A percentile compares a stretch with the other conserved stretches of the same genome.
Evolutionary conservation across 2,329 filamentous ascomycete genomes (phyloP).

Genomic region (Aspergillus sp.): DNA sequence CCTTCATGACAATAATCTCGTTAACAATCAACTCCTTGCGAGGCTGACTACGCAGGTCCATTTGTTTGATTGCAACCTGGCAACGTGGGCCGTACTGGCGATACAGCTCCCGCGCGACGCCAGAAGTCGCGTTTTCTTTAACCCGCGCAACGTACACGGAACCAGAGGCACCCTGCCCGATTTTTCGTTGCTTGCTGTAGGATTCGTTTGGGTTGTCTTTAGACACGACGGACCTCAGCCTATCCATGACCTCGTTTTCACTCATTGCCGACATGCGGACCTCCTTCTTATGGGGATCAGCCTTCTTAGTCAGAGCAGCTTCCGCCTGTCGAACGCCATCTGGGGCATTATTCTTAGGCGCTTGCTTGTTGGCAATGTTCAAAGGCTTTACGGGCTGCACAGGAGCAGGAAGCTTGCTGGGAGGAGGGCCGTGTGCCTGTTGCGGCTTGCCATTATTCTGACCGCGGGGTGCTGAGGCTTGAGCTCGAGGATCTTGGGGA

Average conservation of each 20-base stretch:
- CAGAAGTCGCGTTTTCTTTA: slow-evolving; percentile 81
- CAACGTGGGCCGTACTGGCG: slow-evolving; percentile 76
- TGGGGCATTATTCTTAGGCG: slow-evolving; percentile 42
- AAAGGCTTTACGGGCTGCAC: slow-evolving; percentile 69
- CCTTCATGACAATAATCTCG: slow-evolving; percentile 99
- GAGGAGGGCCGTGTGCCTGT: slow-evolving; percentile 48
- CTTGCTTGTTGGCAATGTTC: slow-evolving; percentile 70
- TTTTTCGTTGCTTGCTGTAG: slow-evolving; percentile 99
- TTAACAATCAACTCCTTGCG: slow-evolving; percentile 98
- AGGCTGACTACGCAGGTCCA: slow-evolving; percentile 96
- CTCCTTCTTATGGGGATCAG: slow-evolving; percentile 78
- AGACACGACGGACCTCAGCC: slow-evolving; percentile 89
- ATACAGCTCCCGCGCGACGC: slow-evolving; percentile 73
- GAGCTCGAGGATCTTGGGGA: slow-evolving; percentile 35
- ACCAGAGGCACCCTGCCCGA: slow-evolving; percentile 95
- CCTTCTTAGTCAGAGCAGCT: slow-evolving; percentile 79
- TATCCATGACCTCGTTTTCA: slow-evolving; percentile 95
- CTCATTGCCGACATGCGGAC: slow-evolving; percentile 99
- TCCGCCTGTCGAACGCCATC: slow-evolving; percentile 88
- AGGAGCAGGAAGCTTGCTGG: slow-evolving; percentile 59
- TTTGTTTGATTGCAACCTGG: slow-evolving; percentile 98
- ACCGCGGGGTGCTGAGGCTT: slow-evolving; percentile 42
- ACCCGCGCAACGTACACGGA: slow-evolving; percentile 98
- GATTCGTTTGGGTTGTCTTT: slow-evolving; percentile 92
- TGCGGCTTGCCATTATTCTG: slow-evolving; percentile 47